Conservation (phyloP, 2,329 filamentous ascomycete genomes). For the Fusarium sp. region DNA sequence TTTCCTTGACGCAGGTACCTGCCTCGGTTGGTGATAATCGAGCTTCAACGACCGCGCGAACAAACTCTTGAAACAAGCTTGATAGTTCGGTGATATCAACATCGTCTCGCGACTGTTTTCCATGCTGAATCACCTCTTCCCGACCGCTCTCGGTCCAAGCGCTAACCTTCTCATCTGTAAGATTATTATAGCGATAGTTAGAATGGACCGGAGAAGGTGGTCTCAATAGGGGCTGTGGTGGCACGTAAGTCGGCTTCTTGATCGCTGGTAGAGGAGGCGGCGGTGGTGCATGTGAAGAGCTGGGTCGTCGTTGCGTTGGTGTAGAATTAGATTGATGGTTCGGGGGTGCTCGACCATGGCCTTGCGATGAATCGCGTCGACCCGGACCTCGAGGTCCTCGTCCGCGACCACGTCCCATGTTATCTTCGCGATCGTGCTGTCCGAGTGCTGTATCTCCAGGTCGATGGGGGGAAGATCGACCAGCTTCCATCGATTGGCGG, state of each 20-base stretch:
- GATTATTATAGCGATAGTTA: slow-evolving; percentile 76
- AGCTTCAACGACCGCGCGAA: slow-evolving; percentile 77
- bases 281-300: slow-evolving; percentile 37
- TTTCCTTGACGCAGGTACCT: slow-evolving; percentile 77
- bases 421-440: slow-evolving; percentile 68
- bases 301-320: slow-evolving; percentile 40
- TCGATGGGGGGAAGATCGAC: slow-evolving; percentile 71
- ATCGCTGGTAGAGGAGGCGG: slow-evolving; percentile 39
- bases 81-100: slow-evolving; percentile 76
- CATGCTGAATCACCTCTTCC: slow-evolving; percentile 73
- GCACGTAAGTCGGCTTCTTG: slow-evolving; percentile 33
- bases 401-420: slow-evolving; percentile 58
- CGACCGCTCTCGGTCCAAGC: slow-evolving; percentile 76
- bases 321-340: slow-evolving; percentile 43
- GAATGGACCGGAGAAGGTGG: slow-evolving; percentile 52
- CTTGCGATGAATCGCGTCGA: slow-evolving; percentile 64
- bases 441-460: slow-evolving; percentile 66
- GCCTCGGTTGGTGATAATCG: slow-evolving; percentile 75
- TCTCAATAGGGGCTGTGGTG: slow-evolving; percentile 43
- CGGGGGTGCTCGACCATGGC: slow-evolving; percentile 44
- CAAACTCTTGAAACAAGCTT: slow-evolving; percentile 84
- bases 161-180: slow-evolving; percentile 76
- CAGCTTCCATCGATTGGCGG: slow-evolving; percentile 59
- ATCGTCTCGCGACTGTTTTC: slow-evolving; percentile 71
- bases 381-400: slow-evolving; percentile 60